A percentile compares a stretch with the other conserved stretches of the same genome.
Evolutionary conservation across 1,284 basidiomycete genomes (phyloP).

Genomic region (Psilocybe mexicana): DNA sequence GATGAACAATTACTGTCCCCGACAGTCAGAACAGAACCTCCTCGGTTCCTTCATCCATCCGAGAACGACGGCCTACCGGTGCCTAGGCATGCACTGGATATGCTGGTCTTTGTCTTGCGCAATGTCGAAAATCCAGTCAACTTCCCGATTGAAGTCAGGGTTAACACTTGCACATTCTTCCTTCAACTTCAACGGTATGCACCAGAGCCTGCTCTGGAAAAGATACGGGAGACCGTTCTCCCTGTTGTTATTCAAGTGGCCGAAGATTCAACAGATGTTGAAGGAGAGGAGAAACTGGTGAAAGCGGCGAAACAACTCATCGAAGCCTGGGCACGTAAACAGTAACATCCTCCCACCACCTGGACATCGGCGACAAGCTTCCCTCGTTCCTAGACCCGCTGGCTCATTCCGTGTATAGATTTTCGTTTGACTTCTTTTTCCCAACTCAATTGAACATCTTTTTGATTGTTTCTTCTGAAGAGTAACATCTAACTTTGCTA

Average conservation of each 20-base stretch:
- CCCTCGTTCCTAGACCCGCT: neutral
- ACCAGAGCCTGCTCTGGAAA: constrained; percentile 46
- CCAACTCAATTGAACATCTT: neutral
- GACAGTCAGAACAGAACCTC: constrained; percentile 41
- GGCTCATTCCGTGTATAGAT: neutral
- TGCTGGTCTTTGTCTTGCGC: constrained; percentile 61
- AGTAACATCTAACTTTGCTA: neutral
- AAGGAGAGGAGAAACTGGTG: constrained; percentile 48
- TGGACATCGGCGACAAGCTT: neutral
- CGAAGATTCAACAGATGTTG: constrained; percentile 33
- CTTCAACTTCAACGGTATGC: constrained; percentile 59
- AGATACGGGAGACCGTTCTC: constrained; percentile 49
- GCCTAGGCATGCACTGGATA: constrained; percentile 60
- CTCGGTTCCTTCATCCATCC: constrained; percentile 42
- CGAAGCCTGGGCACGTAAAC: constrained; percentile 41
- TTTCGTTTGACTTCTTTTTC: neutral
- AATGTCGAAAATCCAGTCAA: constrained; percentile 52
- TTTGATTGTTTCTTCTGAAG: too few species aligned
- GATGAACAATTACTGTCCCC: constrained; percentile 1
- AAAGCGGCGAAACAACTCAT: constrained; percentile 44
- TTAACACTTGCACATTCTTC: constrained; percentile 72
- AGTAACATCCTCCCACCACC: neutral
- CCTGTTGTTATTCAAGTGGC: constrained; percentile 54
- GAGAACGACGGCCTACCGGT: constrained; percentile 40
- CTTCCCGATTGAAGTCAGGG: constrained; percentile 68